phyloP scores from a whole-genome alignment of 2,329 filamentous ascomycete species.

The Nannizziopsis barbatae region DNA sequence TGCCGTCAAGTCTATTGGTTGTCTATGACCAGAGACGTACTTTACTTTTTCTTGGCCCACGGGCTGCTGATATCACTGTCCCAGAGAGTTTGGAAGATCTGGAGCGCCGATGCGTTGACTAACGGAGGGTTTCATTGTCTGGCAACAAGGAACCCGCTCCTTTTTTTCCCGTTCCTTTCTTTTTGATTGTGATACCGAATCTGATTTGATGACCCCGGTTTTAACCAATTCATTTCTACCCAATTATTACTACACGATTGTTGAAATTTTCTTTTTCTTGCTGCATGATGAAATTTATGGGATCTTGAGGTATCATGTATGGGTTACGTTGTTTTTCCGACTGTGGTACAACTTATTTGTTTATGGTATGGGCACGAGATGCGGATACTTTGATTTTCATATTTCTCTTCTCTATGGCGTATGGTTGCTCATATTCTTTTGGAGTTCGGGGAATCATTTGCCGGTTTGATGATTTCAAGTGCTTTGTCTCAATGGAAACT shows the following conservation, averaged over 20 bases:
- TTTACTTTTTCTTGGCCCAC: constrained; percentile 2
- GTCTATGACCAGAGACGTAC: no score
- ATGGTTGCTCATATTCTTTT: neutral
- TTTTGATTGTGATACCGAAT: no score
- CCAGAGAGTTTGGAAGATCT: neutral
- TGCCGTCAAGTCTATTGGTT: constrained; percentile 18
- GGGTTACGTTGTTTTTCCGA: neutral
- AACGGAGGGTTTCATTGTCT: constrained; percentile 1
- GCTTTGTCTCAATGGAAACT: no score
- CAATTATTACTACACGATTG: no score
- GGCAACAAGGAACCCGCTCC: neutral
- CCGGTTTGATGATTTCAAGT: no score
- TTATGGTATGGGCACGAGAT: neutral
- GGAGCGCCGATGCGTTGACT: neutral
- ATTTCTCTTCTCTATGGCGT: neutral
- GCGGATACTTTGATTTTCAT: neutral
- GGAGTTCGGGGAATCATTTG: neutral
- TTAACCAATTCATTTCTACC: no score
- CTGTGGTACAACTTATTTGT: neutral
- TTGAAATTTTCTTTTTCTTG: no score
- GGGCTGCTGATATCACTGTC: neutral
- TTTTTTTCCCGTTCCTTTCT: neutral
- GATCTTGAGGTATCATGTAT: neutral
- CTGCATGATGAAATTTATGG: neutral
- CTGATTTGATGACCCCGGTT: no score